phyloP scores from a whole-genome alignment of 441 rosid species.

The Kokia cookei region DNA sequence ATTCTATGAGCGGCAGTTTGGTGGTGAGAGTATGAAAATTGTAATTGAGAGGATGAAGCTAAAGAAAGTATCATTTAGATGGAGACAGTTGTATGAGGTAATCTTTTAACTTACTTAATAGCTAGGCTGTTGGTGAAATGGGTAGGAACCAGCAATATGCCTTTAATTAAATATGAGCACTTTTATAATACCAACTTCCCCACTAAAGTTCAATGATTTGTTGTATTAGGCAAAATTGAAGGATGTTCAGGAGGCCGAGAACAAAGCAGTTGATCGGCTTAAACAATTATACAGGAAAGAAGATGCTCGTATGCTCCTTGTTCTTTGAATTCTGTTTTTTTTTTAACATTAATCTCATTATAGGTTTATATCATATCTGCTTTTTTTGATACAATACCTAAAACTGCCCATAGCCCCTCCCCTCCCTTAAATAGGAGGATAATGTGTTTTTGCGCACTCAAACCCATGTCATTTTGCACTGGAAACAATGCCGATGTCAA shows the following conservation, averaged over 20 bases:
- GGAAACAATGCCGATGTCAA: too few relatives aligned
- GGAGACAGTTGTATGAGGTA: conserved; percentile 75
- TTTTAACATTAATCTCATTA: too few relatives aligned
- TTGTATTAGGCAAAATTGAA: conserved; percentile 49
- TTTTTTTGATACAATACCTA: too few relatives aligned
- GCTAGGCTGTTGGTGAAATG: background rate
- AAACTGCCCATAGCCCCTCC: too few relatives aligned
- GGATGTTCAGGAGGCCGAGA: conserved; percentile 39
- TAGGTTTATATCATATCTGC: too few relatives aligned
- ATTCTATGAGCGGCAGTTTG: conserved; percentile 55
- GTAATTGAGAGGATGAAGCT: conserved; percentile 57
- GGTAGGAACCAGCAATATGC: background rate
- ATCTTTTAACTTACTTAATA: background rate
- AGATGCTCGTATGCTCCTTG: conserved; percentile 56
- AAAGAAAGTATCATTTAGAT: conserved; percentile 43
- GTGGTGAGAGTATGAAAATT: conserved; percentile 23
- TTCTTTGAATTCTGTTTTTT: background rate
- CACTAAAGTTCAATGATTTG: background rate
- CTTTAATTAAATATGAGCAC: background rate
- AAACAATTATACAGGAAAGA: conserved; percentile 59
- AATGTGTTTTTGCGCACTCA: too few relatives aligned
- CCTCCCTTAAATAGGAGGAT: too few relatives aligned
- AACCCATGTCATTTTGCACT: too few relatives aligned
- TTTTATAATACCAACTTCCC: background rate
- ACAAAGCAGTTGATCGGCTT: conserved; percentile 37